A percentile compares a stretch with the other conserved stretches of the same genome.
Evolutionary conservation across 2,329 filamentous ascomycete genomes (phyloP).

Genomic region (Colletotrichum simmondsii): DNA sequence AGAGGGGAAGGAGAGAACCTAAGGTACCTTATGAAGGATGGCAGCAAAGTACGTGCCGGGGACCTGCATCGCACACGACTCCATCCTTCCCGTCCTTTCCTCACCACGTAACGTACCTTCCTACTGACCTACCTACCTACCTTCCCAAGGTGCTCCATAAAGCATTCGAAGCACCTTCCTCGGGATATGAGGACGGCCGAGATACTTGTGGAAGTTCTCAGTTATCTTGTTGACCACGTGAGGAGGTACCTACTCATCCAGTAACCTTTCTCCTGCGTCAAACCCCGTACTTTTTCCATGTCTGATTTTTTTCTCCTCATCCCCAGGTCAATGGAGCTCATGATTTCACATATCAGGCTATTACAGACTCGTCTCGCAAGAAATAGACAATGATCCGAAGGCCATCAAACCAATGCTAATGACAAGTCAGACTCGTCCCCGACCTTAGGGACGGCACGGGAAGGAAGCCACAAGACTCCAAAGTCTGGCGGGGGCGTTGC

Average conservation of each 20-base stretch:
- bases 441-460: slow-evolving; percentile 18
- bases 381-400: neutral
- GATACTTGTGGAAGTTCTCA: neutral
- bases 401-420: neutral
- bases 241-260: too few species aligned
- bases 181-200: neutral
- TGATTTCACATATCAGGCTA: too few species aligned
- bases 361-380: too few species aligned
- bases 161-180: neutral
- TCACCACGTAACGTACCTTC: neutral
- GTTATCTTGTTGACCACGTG: too few species aligned
- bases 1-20: neutral
- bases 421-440: neutral
- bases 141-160: neutral
- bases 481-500: slow-evolving; percentile 2
- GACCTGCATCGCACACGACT: neutral
- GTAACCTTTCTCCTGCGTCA: too few species aligned
- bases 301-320: too few species aligned
- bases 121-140: neutral
- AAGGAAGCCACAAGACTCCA: slow-evolving; percentile 14
- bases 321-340: too few species aligned
- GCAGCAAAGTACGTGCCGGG: neutral
- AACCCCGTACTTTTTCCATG: too few species aligned
- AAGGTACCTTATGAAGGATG: neutral
- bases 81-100: neutral